Conservation (phyloP, 148 eudicot genomes). For the Suaeda aralocaspica region DNA sequence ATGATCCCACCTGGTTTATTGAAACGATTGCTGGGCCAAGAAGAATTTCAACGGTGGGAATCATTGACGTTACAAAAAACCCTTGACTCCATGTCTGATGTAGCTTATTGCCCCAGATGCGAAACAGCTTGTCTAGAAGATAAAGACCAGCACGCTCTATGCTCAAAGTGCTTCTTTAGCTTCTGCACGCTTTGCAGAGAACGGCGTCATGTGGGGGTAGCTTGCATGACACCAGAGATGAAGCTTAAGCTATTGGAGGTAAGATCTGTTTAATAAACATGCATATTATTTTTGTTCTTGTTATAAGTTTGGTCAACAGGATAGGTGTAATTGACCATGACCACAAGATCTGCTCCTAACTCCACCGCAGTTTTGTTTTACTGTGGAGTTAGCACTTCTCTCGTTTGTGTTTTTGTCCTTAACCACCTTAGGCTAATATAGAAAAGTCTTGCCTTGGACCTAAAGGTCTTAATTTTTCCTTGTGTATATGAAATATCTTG, state of each 20-base stretch:
- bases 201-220: slow-evolving; percentile 68
- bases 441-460: no score
- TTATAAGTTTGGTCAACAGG: not conserved
- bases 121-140: slow-evolving; percentile 88
- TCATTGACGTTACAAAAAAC: slow-evolving; percentile 71
- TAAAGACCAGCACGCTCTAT: slow-evolving; percentile 80
- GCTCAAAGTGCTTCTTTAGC: slow-evolving; percentile 86
- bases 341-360: not conserved
- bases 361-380: not conserved
- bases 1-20: slow-evolving; percentile 86
- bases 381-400: not conserved
- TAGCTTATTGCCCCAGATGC: slow-evolving; percentile 93
- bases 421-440: no score
- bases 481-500: no score
- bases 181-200: slow-evolving; percentile 90
- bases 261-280: slow-evolving; percentile 3
- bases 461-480: no score
- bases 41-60: slow-evolving; percentile 84
- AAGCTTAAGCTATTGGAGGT: slow-evolving; percentile 73
- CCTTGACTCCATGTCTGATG: slow-evolving; percentile 84
- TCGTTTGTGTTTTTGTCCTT: not conserved
- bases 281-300: not conserved
- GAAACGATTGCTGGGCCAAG: slow-evolving; percentile 61
- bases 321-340: not conserved
- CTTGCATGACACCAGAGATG: slow-evolving; percentile 83